Base-by-base conservation (phyloP, 2,329 filamentous ascomycete genomes). In the Ceratocystis colombiana region DNA sequence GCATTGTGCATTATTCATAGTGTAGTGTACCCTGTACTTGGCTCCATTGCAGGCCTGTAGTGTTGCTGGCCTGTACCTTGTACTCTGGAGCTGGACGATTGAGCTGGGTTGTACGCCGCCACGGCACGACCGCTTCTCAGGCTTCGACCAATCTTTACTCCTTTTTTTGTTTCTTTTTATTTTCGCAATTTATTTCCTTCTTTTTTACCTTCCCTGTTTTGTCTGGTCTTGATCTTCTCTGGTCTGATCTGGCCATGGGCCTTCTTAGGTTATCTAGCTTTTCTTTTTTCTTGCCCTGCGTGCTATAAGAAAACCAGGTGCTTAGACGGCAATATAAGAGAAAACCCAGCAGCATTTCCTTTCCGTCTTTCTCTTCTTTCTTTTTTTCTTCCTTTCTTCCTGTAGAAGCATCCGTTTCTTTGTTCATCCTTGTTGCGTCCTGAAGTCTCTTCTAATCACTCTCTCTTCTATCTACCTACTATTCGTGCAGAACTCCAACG, bases 101-200 rank as follows among this genome's bases (percentile, higher is more conserved):
- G 37, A 12, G 37, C 10, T 41, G 37, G 37, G 37, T 4, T 41
- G n/a, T 50, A 20, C 20, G n/a, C 48, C 48, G 15, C 17, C n/a
- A 50, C 48, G 17, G 48, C 48, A 50, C n/a, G 48, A 22, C 48
- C 48, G n/a, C 48, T 22, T 50, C 37, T 62, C 30, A 22, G 61
- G 61, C 61, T 50, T 50, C 48, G 7, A 45, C 55, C 55, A 20
- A 25, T 25, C 55, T 59, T 41, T 28, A 22, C 37, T 61, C 30
- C 37, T 61, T 61, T 61, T 61, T 61, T 61, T 61, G 37, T 41
- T 41, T 61, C n/a, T 25, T 50, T 20, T 50, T 50, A 10, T 50
- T 50, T 25, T 50, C n/a, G 8, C 12, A 10, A 50, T 50, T 50
- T 22, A 41, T 41, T 48, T 48, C 17, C 17, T 48, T 50, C 20